Evolutionary conservation across 2,329 filamentous ascomycete genomes (phyloP), one percentile per base, ranked within the genome.

Genomic region (Coniochaeta prunicola): DNA sequence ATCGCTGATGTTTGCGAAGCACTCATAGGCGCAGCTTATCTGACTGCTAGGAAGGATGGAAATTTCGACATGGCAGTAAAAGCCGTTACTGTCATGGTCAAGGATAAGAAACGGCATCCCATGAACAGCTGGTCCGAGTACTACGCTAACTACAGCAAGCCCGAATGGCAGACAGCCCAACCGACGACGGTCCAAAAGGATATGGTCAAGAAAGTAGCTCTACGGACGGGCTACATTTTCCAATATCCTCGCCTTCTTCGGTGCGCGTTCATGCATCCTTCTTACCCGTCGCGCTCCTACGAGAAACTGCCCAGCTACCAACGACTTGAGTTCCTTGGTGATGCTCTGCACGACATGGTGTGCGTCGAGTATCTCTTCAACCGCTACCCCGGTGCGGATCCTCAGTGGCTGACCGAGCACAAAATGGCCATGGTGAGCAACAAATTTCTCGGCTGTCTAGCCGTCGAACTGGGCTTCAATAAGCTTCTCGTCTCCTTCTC

Each of bases 341-440:
- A 97, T 69, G 85, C 93, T 0, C 79, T 97, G 1, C 84, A 96
- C 1, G 92, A 97, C 69, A 89, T 93, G 84, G 88, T 81, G 12
- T 91, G 88, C 66, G 87, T 97, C 58, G 89, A 92, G 65, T 86
- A 90, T 65, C 80, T 99, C 4, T 97, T 91, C 74, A 81, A 86
- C 64, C 80, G 78, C 3, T 91, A 89, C 65, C 91, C 92, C 0
- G 77, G 84, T 57, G 90, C 88, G 59, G 92, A 96, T 67, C 93
- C 94, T 0, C 92, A 97, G 70, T 97, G 93, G 93, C 79, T 99
- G 60, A 97, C 94, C 0, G 94, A 97, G 73, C 93, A 97, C 79
- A 97, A 97, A 75, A 97, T 96, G 87, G 91, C 92, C n/a, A 97
- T 99, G 90, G 92, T 94, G 0, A 94, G 91, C 57, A 99, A 99